phyloP scores from a whole-genome alignment of 2,329 filamentous ascomycete species.

The Podosphaera aphanis region DNA sequence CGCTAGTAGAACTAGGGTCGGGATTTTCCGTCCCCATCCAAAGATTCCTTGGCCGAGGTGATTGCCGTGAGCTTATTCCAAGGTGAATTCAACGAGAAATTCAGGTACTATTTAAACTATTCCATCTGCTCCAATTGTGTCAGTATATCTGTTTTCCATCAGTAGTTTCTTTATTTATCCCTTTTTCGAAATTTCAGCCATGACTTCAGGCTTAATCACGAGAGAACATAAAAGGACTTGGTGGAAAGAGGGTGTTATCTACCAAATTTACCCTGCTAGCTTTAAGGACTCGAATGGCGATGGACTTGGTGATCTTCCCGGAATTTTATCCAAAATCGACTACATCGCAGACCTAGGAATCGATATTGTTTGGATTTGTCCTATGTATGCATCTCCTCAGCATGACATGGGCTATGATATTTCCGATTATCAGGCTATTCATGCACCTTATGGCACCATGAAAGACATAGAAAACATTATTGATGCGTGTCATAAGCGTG shows the following conservation, averaged over 20 bases:
- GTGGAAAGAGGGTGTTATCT: slow-evolving; percentile 32
- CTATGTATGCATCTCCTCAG: slow-evolving; percentile 39
- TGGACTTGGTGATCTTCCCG: slow-evolving; percentile 34
- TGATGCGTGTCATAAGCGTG: slow-evolving; percentile 30
- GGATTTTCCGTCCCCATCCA: not conserved
- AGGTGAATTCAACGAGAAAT: not conserved
- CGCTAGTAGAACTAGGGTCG: not conserved
- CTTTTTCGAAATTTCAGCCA: not conserved
- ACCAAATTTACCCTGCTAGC: slow-evolving; percentile 33
- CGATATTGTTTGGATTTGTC: slow-evolving; percentile 41
- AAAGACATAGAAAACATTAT: slow-evolving; percentile 40
- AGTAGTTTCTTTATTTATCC: not conserved
- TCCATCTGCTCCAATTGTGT: not conserved
- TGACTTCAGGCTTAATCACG: not conserved
- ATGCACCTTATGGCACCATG: slow-evolving; percentile 40
- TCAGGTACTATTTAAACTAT: not conserved
- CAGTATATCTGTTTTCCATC: not conserved
- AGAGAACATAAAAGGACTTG: slow-evolving; percentile 14
- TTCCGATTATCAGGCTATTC: slow-evolving; percentile 39
- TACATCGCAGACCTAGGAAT: slow-evolving; percentile 35
- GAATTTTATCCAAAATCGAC: slow-evolving; percentile 34
- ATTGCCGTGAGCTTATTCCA: not conserved
- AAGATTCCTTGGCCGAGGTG: not conserved
- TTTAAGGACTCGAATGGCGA: slow-evolving; percentile 33
- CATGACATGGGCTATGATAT: slow-evolving; percentile 49